These are phyloP conservation scores for Rhizoclosmatium sp. DNA, from an alignment of 192 early-diverging fungal genomes.

Conservation along the genomic window DNA sequence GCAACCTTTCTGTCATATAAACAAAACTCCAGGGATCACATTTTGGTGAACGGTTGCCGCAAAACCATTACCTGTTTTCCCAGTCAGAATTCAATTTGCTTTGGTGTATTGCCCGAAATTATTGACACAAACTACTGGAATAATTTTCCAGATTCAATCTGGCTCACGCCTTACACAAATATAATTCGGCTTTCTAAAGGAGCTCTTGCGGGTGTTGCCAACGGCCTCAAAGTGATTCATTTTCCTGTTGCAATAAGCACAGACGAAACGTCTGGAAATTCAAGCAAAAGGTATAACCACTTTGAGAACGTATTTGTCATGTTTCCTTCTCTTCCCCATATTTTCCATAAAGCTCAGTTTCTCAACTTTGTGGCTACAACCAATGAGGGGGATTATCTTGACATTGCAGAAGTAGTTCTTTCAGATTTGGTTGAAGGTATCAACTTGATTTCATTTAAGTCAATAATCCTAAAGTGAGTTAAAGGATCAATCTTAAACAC, in stretches of 20 bases:
- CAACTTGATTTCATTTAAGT: neutral
- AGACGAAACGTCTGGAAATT: slow-evolving; percentile 15
- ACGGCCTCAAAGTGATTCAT: neutral
- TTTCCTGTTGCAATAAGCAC: slow-evolving; percentile 1
- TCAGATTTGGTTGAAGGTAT: neutral
- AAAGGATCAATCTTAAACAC: neutral
- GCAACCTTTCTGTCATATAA: too few species aligned
- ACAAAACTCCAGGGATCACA: neutral
- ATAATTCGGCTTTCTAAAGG: neutral
- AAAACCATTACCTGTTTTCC: neutral
- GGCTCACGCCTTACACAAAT: neutral
- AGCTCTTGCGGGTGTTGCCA: too few species aligned
- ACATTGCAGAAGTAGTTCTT: neutral
- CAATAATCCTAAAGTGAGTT: neutral
- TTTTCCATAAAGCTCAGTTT: neutral
- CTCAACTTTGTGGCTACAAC: slow-evolving; percentile 17
- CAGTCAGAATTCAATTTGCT: neutral
- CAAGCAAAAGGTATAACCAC: slow-evolving; percentile 1
- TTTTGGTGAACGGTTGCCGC: neutral
- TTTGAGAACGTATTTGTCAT: slow-evolving; percentile 11
- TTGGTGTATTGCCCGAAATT: neutral
- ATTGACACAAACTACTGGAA: neutral
- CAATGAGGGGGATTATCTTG: neutral
- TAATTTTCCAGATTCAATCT: neutral
- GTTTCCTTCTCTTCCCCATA: neutral